Percentiles rank a stretch among this genome's conserved stretches.
Conservation (phyloP, 768 basidiomycete species). For the Saitozyma sp. region DNA sequence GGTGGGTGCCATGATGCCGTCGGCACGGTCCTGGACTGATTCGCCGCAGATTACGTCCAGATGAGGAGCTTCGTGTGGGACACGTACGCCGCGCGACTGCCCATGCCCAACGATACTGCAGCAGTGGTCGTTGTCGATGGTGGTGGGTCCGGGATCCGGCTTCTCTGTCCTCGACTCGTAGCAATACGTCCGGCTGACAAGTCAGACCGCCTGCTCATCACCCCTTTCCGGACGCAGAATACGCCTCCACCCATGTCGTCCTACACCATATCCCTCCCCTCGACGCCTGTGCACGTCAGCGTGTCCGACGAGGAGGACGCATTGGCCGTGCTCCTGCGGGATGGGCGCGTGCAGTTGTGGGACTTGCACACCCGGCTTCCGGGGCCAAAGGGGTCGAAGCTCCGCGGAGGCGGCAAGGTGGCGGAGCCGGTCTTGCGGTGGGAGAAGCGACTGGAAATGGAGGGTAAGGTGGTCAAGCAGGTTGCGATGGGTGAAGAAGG, state of each 20-base stretch:
- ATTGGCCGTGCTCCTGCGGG: constrained; percentile 69
- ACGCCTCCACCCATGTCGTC: constrained; percentile 98
- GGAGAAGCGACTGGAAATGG: constrained; percentile 15
- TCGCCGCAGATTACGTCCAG: constrained; percentile 56
- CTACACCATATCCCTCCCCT: constrained; percentile 54
- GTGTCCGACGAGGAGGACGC: constrained; percentile 64
- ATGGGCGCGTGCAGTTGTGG: constrained; percentile 70
- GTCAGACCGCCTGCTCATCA: constrained; percentile 73
- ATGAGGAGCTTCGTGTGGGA: constrained; percentile 73
- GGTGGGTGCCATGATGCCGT: constrained; percentile 57
- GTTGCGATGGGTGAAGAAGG: constrained; percentile 31
- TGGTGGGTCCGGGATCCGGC: constrained; percentile 57
- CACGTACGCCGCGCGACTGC: constrained; percentile 63
- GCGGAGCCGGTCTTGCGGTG: constrained; percentile 42
- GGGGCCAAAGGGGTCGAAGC: constrained; percentile 30
- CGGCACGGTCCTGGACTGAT: not conserved
- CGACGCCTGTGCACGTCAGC: constrained; percentile 65
- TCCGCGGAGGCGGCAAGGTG: constrained; percentile 48
- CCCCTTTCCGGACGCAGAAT: constrained; percentile 90
- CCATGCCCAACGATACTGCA: constrained; percentile 73
- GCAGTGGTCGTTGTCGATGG: constrained; percentile 88
- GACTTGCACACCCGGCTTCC: constrained; percentile 64
- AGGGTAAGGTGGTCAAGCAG: constrained; percentile 26
- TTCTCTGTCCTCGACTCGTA: not conserved
- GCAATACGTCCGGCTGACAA: not conserved